A percentile compares a stretch with the other conserved stretches of the same genome.
Conservation (phyloP, 1,139 yeast genomes). For the Sugiyamaella castrensis region DNA sequence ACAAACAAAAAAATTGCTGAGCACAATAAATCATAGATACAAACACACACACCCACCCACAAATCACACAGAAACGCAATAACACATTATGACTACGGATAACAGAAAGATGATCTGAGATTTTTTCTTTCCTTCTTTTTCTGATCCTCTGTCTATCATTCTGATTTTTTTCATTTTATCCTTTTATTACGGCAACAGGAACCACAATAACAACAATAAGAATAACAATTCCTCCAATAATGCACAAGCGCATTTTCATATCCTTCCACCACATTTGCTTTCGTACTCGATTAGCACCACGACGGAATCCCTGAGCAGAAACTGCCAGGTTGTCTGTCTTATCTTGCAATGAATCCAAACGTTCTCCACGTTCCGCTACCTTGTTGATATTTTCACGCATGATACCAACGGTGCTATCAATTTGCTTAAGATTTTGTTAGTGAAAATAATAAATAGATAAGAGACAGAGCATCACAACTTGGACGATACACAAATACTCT, state of each 20-base stretch:
- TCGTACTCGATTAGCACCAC: slow-evolving; percentile 96
- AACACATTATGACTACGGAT: too few relatives aligned
- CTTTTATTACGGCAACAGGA: slow-evolving; percentile 67
- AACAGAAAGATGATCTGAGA: too few relatives aligned
- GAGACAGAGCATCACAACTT: neutral
- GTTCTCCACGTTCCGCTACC: slow-evolving; percentile 93
- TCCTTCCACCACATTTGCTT: slow-evolving; percentile 99
- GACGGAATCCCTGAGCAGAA: slow-evolving; percentile 91
- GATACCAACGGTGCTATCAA: slow-evolving; percentile 94
- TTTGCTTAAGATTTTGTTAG: slow-evolving; percentile 49
- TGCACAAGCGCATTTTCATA: slow-evolving; percentile 92
- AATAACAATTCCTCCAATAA: slow-evolving; percentile 77
- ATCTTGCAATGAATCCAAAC: slow-evolving; percentile 88
- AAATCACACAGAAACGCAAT: too few relatives aligned
- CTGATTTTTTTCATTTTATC: neutral
- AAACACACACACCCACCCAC: too few relatives aligned
- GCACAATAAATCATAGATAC: too few relatives aligned
- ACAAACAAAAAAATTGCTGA: neutral
- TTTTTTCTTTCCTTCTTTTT: neutral
- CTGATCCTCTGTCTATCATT: neutral
- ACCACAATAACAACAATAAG: slow-evolving; percentile 80
- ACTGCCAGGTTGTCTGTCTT: slow-evolving; percentile 92
- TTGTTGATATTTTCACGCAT: slow-evolving; percentile 97
- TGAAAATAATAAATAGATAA: neutral
- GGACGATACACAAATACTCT: too few relatives aligned